phyloP scores from a whole-genome alignment of 2,329 filamentous ascomycete species.

The Fusarium beomiforme region DNA sequence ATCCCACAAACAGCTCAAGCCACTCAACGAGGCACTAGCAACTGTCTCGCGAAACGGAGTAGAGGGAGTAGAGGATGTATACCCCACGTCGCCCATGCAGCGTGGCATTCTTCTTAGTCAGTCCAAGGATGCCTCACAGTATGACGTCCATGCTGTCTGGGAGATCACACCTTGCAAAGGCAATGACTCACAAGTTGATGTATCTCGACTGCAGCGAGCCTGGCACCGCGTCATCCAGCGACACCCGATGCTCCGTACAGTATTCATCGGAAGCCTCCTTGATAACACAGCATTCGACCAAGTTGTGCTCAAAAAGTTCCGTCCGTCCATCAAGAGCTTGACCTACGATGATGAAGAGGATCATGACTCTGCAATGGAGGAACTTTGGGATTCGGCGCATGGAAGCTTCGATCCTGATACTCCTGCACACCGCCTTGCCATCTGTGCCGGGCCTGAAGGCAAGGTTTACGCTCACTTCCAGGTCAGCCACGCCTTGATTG shows the following conservation, averaged over 20 bases:
- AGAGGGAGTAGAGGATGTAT: constrained; percentile 2
- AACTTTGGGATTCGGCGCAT: neutral
- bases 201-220: neutral
- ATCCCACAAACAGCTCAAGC: neutral
- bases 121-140: constrained; percentile 6
- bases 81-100: constrained; percentile 13
- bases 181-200: neutral
- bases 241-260: constrained; percentile 1
- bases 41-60: neutral
- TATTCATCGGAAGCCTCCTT: constrained; percentile 21
- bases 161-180: neutral
- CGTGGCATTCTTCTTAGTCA: constrained; percentile 11
- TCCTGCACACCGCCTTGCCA: neutral
- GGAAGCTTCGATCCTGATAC: neutral
- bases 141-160: constrained; percentile 2
- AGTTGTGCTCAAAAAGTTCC: constrained; percentile 3
- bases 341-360: neutral
- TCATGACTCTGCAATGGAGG: neutral
- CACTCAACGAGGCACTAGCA: neutral
- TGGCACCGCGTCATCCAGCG: constrained; percentile 5
- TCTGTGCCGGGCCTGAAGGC: neutral
- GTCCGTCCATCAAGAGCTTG: neutral
- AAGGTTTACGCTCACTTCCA: constrained; percentile 3
- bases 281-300: constrained; percentile 7
- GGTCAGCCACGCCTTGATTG: constrained; percentile 13